Base-by-base conservation (phyloP, 805 yeast genomes). In the Candida oleophila region DNA sequence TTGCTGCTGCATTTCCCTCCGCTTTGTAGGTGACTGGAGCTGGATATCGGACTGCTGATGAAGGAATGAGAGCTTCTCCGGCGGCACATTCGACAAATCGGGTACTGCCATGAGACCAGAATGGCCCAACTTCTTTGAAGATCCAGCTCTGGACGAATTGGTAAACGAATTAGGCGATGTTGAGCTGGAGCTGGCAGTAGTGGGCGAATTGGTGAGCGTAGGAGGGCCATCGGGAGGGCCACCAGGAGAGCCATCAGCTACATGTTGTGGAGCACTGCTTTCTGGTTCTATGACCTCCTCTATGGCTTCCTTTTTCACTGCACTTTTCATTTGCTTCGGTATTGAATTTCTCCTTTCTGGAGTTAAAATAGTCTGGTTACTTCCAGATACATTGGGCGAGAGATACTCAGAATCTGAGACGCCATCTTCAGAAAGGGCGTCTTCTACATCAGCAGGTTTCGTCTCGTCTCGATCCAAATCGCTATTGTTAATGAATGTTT, bases 401-500 rank as follows among this genome's bases (percentile, higher is more conserved):
- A 34, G 38, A 16, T 28, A 32, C 38, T 43, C 39, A 12, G 39
- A 36, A 8, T 20, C 39, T 16, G 16, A 16, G 21, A 8, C 14
- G 22, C 22, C 39, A 12, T 36, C 39, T 7, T 34, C 37, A 5
- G n/a, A 16, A 34, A 5, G 8, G 8, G 8, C 39, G 14, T 16
- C 8, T 4, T 19, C 39, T 20, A n/a, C 39, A 12, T 36, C 7
- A 8, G 14, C 21, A 18, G 14, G 12, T n/a, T 25, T 25, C 11
- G 11, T 11, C 11, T 16, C 39, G 7, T 36, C 22, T 9, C 21
- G 39, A 15, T 36, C 39, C 8, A 62, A 64, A 44, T 72, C 77
- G 49, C 75, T 70, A 47, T 72, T 72, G 48, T 72, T 72, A 37
- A 72, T 57, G 45, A 72, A 72, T 1, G 73, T 61, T 4, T 45